Conservation (phyloP, 1,284 basidiomycete species). For the Stygiomarasmius scandens region DNA sequence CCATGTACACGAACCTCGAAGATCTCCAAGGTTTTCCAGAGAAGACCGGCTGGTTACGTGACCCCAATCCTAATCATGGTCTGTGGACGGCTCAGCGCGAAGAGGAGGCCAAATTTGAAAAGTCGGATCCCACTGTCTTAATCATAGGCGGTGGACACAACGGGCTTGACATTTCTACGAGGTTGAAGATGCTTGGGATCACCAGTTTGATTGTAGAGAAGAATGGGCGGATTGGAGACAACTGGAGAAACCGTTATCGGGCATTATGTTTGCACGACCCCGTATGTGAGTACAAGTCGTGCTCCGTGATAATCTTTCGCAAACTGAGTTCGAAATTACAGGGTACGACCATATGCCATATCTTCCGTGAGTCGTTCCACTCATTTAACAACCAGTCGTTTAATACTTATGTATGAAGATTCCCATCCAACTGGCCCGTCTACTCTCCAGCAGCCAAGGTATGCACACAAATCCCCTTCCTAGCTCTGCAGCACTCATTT, state of each 20-base stretch:
- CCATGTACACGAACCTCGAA: constrained; percentile 64
- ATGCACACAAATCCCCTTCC: neutral
- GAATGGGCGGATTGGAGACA: constrained; percentile 51
- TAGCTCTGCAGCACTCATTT: neutral
- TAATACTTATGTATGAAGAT: constrained; percentile 4
- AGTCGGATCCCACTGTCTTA: constrained; percentile 47
- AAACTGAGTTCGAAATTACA: constrained; percentile 25
- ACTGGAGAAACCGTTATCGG: constrained; percentile 56
- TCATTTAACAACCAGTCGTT: neutral
- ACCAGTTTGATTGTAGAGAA: constrained; percentile 55
- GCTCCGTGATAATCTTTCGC: constrained; percentile 1
- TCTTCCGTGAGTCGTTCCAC: constrained; percentile 41
- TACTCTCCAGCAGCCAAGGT: constrained; percentile 16
- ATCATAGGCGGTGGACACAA: constrained; percentile 70
- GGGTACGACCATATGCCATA: constrained; percentile 64
- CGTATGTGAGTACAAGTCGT: constrained; percentile 45
- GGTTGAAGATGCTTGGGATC: constrained; percentile 54
- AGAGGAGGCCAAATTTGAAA: constrained; percentile 40
- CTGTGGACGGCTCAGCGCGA: constrained; percentile 35
- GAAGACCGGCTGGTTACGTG: constrained; percentile 40
- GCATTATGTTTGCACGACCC: constrained; percentile 58
- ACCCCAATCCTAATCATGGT: constrained; percentile 36
- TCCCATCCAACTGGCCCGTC: constrained; percentile 17
- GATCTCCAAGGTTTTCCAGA: constrained; percentile 53
- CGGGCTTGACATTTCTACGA: constrained; percentile 60